These are phyloP conservation scores for Flueggea neowawraea DNA, from an alignment of 441 rosid species.

Conservation along the genomic window DNA sequence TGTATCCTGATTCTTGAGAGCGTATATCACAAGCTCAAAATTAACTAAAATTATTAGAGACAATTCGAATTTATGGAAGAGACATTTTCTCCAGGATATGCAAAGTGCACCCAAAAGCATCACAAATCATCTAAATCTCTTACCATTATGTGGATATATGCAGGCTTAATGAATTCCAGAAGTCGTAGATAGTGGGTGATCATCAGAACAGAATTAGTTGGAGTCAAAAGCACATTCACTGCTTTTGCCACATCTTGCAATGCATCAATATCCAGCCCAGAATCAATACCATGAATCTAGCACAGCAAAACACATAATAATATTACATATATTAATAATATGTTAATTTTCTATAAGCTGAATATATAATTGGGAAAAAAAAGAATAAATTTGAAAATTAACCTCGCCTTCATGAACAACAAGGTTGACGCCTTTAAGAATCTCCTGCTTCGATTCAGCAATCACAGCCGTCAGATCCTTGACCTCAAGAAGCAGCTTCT, in stretches of 20 bases:
- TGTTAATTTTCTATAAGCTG: background rate
- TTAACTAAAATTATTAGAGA: background rate
- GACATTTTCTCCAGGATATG: background rate
- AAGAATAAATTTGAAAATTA: background rate
- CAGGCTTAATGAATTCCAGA: conserved; percentile 75
- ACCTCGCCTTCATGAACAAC: conserved; percentile 88
- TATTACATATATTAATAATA: background rate
- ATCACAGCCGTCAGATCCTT: conserved; percentile 74
- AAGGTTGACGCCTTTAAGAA: conserved; percentile 76
- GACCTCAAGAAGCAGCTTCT: conserved; percentile 70
- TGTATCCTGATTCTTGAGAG: no score
- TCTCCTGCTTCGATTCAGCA: conserved; percentile 73
- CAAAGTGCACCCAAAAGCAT: background rate
- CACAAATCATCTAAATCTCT: conserved; percentile 18
- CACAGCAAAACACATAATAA: conserved; percentile 1
- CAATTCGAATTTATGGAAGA: background rate
- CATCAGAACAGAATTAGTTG: conserved; percentile 82
- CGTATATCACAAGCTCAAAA: no score
- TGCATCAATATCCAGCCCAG: conserved; percentile 98
- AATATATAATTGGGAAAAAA: background rate
- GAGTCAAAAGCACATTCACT: conserved; percentile 79
- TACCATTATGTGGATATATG: conserved; percentile 87
- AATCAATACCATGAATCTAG: conserved; percentile 95
- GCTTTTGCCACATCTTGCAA: conserved; percentile 91
- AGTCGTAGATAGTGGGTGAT: conserved; percentile 92